Evolutionary conservation across 768 basidiomycete species (phyloP), one percentile per base, ranked within the genome.

Genomic region (Boletus sp.): DNA sequence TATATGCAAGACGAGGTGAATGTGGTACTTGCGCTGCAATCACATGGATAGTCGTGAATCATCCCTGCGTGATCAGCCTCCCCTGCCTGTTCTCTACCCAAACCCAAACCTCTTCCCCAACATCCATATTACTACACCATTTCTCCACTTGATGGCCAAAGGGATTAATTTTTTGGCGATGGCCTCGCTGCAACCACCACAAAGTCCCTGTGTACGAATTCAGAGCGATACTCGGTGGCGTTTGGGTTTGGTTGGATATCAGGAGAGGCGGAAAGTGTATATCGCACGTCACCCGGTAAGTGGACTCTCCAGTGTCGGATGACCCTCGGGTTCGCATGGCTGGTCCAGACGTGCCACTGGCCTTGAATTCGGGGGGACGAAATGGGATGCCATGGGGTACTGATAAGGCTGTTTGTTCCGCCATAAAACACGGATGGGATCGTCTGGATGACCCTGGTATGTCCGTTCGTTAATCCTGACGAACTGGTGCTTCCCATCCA

Each of bases 291-390:
- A 21, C 32, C 51, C 6, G 25, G 30, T 6, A 41, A 47, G 0
- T 3, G 0, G 7, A 13, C 27, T 23, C 35, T 33, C 38, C 27
- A 11, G 2, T 21, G 5, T 37, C 55, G 55, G n/a, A 44, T 9
- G 0, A 10, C 40, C 17, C 13, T 49, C 30, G 47, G 3, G 17
- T 39, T 60, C 5, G 50, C 62, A 39, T 42, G 4, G 29, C 51
- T 54, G 7, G 62, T 64, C 62, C 62, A 63, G 17, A 64, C 64
- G 29, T 23, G 27, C 7, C 64, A 19, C 2, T 47, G 62, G 25
- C 25, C 8, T 58, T 58, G 2, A 52, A 29, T 33, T 1, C 34
- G 1, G 13, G 8, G 4, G 13, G 4, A 25, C 25, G 15, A 47
- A 11, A 4, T 29, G 14, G 7, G 25, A 23, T 3, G 39, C n/a